Percentiles rank a stretch among this genome's conserved stretches.
Evolutionary conservation across 768 basidiomycete species (phyloP).

Genomic region (Gelatoporia subvermispora): DNA sequence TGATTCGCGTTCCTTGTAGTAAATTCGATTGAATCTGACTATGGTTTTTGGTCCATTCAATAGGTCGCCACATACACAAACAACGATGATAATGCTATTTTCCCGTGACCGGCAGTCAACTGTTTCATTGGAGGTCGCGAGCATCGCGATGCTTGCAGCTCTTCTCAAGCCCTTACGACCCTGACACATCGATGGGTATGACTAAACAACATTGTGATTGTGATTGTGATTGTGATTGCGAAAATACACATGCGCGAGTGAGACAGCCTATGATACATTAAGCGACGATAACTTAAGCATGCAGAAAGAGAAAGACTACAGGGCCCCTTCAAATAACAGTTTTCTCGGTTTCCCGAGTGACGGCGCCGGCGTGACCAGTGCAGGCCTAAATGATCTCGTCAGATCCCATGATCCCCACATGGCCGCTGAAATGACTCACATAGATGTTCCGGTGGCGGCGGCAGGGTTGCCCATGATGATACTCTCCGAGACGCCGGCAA

Average conservation of each 20-base stretch:
- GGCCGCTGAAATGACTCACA: slow-evolving; percentile 46
- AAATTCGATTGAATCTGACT: no score
- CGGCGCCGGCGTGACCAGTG: slow-evolving; percentile 32
- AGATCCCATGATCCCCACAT: neutral
- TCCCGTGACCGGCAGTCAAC: no score
- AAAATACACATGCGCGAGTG: neutral
- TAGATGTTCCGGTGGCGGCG: slow-evolving; percentile 89
- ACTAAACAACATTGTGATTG: no score
- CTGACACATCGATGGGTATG: no score
- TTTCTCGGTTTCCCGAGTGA: slow-evolving; percentile 31
- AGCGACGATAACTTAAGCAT: slow-evolving; percentile 6
- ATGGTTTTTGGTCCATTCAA: no score
- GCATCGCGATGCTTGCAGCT: no score
- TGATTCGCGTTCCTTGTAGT: no score
- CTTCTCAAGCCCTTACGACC: no score
- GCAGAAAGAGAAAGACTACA: slow-evolving; percentile 19
- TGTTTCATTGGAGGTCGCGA: no score
- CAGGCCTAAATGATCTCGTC: slow-evolving; percentile 27
- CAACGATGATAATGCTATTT: no score
- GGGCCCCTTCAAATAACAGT: slow-evolving; percentile 34
- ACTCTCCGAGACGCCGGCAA: slow-evolving; percentile 96
- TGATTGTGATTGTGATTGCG: no score
- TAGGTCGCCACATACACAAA: no score
- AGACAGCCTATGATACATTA: slow-evolving; percentile 7
- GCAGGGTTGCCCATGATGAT: slow-evolving; percentile 99